Evolutionary conservation across 1,139 yeast species (phyloP).

Genomic region (Pneumocystis canis): DNA sequence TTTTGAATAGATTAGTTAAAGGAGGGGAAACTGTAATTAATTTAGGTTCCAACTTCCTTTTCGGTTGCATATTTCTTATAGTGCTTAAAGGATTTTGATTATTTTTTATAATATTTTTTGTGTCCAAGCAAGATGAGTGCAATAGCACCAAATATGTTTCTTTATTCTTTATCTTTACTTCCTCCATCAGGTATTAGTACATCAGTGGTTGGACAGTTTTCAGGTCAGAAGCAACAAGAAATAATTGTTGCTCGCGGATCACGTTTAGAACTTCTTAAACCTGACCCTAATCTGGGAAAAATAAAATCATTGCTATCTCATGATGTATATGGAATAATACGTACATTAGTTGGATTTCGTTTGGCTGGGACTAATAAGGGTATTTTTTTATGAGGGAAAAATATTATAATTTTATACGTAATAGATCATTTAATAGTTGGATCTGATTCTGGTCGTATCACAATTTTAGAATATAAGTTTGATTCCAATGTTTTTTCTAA

Average conservation of each 20-base stretch:
- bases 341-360: constrained; percentile 38
- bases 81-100: neutral
- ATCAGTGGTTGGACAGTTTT: constrained; percentile 55
- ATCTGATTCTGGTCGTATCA: constrained; percentile 67
- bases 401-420: neutral
- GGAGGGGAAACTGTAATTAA: neutral
- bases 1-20: neutral
- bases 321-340: constrained; percentile 45
- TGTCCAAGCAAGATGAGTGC: neutral
- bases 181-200: constrained; percentile 39
- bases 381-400: neutral
- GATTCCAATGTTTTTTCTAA: constrained; percentile 33
- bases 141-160: constrained; percentile 26
- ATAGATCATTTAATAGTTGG: constrained; percentile 52
- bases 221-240: constrained; percentile 41
- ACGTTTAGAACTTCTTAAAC: constrained; percentile 37
- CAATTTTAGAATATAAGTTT: constrained; percentile 39
- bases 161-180: constrained; percentile 56
- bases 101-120: neutral
- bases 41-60: neutral
- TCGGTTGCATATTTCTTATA: neutral
- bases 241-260: constrained; percentile 50
- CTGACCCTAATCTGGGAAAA: constrained; percentile 43
- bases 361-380: constrained; percentile 31
- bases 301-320: constrained; percentile 32